Base-by-base conservation (phyloP, 805 yeast species). In the Teunomyces lycoperdinae region DNA sequence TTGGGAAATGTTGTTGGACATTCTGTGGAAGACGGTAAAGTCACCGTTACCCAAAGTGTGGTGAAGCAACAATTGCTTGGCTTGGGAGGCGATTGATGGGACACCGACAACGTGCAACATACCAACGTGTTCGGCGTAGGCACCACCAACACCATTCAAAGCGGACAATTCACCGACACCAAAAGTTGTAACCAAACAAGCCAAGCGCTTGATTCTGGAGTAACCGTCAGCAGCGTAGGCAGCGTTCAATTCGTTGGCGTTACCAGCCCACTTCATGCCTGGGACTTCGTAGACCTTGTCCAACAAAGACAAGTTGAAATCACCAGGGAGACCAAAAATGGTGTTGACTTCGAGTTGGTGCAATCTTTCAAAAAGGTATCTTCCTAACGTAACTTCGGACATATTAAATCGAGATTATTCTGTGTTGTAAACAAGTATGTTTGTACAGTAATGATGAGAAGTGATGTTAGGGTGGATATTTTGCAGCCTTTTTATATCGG, bases 11-110 rank as follows among this genome's bases (percentile, higher is more conserved):
- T 60, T 56, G 49, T 60, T 56, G 47, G 69, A 64, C 71, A 66
- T 66, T 50, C 64, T 56, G 61, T 63, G 63, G 60, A 62, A 66
- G 27, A 66, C 71, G 40, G 74, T 66, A 59, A 70, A 67, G 60
- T 69, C 74, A 20, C 75, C 75, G 57, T 70, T 70, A 41, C 75
- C 75, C 60, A 70, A 64, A 30, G 75, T 70, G 57, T 70, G 75
- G 62, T 69, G 74, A 52, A 67, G 59, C 59, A 70, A 61, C 59
- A 69, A 65, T 47, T 67, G 73, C 56, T 69, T 66, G 49, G 67
- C 57, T 52, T 65, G 68, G 5, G 69, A 56, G 6, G 64, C 51
- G 47, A 63, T 58, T 33, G 69, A 61, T 10, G 71, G 71, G n/a
- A 65, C 61, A 44, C 70, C 68, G 13, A 64, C 71, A 16, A 66